These are phyloP conservation scores for Cladosporium austrohemisphaericum DNA, from an alignment of 2,329 filamentous ascomycete genomes.

Conservation along the genomic window DNA sequence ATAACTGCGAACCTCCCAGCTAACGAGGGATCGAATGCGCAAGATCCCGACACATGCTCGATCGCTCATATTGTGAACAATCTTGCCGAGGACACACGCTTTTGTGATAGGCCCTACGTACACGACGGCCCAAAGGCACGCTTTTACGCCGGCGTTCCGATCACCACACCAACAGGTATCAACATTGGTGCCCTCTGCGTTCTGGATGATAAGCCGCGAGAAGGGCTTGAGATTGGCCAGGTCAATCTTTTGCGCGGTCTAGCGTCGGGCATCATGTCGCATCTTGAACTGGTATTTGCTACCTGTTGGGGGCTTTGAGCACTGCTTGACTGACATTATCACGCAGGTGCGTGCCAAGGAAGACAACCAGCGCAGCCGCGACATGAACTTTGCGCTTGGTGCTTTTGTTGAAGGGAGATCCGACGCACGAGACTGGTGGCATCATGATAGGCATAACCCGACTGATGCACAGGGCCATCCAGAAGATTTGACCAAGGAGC, in stretches of 20 bases:
- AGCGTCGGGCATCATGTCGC: slow-evolving; percentile 56
- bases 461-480: background rate
- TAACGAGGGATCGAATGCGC: slow-evolving; percentile 22
- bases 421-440: slow-evolving; percentile 10
- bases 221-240: slow-evolving; percentile 48
- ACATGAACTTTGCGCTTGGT: slow-evolving; percentile 53
- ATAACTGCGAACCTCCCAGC: slow-evolving; percentile 24
- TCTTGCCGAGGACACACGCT: slow-evolving; percentile 25
- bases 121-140: slow-evolving; percentile 26
- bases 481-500: background rate
- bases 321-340: background rate
- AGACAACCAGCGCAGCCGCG: slow-evolving; percentile 52
- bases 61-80: slow-evolving; percentile 29
- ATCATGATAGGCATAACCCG: background rate
- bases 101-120: slow-evolving; percentile 30
- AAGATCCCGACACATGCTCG: background rate
- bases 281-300: slow-evolving; percentile 50
- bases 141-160: slow-evolving; percentile 60
- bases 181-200: slow-evolving; percentile 60
- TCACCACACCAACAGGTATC: slow-evolving; percentile 55
- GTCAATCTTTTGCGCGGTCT: slow-evolving; percentile 56
- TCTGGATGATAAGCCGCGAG: slow-evolving; percentile 53
- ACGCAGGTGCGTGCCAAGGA: slow-evolving; percentile 41
- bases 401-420: slow-evolving; percentile 36
- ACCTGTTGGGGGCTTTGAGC: no score